These are phyloP conservation scores for Paraphaeosphaeria sporulosa DNA, from an alignment of 2,329 filamentous ascomycete genomes.

Conservation along the genomic window DNA sequence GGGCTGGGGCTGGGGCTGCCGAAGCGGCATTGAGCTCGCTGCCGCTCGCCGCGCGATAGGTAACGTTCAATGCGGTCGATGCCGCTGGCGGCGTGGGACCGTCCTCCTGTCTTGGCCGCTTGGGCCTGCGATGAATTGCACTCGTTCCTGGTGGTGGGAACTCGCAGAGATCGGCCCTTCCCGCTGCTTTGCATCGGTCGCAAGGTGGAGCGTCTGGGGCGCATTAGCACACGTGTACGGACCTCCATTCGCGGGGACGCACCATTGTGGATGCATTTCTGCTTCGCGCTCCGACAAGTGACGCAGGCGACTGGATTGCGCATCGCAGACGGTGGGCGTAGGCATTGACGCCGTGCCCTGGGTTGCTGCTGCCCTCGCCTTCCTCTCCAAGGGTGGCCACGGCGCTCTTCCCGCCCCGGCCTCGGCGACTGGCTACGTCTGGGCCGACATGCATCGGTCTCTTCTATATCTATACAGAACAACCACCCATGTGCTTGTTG, in stretches of 20 bases:
- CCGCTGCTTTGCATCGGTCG: conserved; percentile 47
- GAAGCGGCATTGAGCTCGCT: conserved; percentile 27
- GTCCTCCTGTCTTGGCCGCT: conserved; percentile 43
- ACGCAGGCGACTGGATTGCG: conserved; percentile 51
- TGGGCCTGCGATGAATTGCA: conserved; percentile 47
- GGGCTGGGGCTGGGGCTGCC: conserved; percentile 26
- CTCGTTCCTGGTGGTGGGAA: conserved; percentile 50
- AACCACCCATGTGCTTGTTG: too few relatives aligned
- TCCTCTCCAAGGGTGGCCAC: not conserved
- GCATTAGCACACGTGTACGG: conserved; percentile 3
- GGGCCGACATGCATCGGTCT: not conserved
- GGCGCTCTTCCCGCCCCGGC: not conserved
- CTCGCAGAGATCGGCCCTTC: conserved; percentile 42
- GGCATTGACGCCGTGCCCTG: conserved; percentile 8
- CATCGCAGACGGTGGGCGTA: conserved; percentile 30
- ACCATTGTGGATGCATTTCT: conserved; percentile 49
- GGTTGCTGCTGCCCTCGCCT: not conserved
- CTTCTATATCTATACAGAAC: too few relatives aligned
- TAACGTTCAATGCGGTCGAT: conserved; percentile 18
- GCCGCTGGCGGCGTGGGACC: conserved; percentile 28
- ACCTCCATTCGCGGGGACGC: not conserved
- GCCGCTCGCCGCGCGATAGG: conserved; percentile 31
- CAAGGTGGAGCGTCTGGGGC: conserved; percentile 45
- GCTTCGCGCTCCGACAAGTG: conserved; percentile 49
- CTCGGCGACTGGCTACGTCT: not conserved